Percentiles rank a stretch among this genome's conserved stretches.
phyloP scores from a whole-genome alignment of 78 protist species.

The Pigoraptor vietnamica region DNA sequence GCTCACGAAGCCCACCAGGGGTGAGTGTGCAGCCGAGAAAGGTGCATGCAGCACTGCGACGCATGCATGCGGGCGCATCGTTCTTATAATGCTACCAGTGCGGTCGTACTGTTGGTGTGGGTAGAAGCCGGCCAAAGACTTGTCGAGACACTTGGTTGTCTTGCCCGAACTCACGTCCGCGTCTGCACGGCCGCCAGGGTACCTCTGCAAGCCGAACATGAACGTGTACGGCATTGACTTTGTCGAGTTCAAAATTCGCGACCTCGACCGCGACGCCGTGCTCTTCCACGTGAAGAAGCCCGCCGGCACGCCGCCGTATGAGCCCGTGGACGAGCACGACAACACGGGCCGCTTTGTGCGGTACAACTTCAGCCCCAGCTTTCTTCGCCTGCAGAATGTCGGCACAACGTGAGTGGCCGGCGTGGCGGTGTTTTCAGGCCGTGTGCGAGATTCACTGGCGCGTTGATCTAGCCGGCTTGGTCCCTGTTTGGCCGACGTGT shows the following conservation, averaged over 20 bases:
- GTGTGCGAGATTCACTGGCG: too few relatives aligned
- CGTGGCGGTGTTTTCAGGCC: neutral
- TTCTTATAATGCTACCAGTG: too few relatives aligned
- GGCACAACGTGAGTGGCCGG: slow-evolving; percentile 37
- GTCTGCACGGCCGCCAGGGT: too few relatives aligned
- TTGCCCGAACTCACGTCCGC: too few relatives aligned
- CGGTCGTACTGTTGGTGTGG: too few relatives aligned
- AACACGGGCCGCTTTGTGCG: slow-evolving; percentile 26
- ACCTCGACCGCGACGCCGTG: slow-evolving; percentile 19
- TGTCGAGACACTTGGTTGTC: too few relatives aligned
- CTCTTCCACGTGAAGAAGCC: neutral
- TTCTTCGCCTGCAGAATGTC: slow-evolving; percentile 21
- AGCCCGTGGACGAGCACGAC: slow-evolving; percentile 12
- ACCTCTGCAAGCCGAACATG: slow-evolving; percentile 53
- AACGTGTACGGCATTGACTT: slow-evolving; percentile 66
- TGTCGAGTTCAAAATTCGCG: slow-evolving; percentile 52
- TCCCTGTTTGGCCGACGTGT: too few relatives aligned
- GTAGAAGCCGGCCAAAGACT: too few relatives aligned
- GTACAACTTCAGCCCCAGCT: slow-evolving; percentile 45
- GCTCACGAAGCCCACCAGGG: neutral
- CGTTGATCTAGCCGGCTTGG: too few relatives aligned
- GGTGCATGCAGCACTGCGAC: neutral
- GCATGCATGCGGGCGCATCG: too few relatives aligned
- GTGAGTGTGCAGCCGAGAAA: neutral
- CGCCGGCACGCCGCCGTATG: neutral